A percentile compares a stretch with the other conserved stretches of the same genome.
phyloP scores from a whole-genome alignment of 192 early-diverging fungal species.

The Haplosporangium gracile region DNA sequence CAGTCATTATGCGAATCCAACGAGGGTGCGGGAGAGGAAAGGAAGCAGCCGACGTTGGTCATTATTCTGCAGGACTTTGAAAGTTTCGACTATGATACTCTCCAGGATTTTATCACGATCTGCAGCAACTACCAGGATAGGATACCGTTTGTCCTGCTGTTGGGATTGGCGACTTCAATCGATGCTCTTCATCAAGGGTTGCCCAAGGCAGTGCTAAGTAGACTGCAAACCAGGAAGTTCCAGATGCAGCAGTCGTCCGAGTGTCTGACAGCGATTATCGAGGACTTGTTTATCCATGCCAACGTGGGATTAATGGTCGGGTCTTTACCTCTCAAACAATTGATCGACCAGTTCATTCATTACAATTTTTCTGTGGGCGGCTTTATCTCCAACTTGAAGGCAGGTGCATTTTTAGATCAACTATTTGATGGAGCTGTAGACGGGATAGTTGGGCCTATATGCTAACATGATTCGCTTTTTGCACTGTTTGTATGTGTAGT shows the following conservation, averaged over 20 bases:
- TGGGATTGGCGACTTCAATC: conserved; percentile 91
- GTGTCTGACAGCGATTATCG: conserved; percentile 68
- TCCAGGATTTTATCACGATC: conserved; percentile 83
- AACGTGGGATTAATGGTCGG: conserved; percentile 73
- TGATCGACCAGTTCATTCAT: conserved; percentile 85
- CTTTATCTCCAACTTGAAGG: conserved; percentile 80
- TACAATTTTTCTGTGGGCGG: conserved; percentile 85
- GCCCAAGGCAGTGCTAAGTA: conserved; percentile 75
- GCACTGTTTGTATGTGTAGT: conserved; percentile 61
- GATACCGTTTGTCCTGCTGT: conserved; percentile 83
- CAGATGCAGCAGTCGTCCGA: conserved; percentile 80
- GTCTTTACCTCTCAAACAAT: conserved; percentile 75
- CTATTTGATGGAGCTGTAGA: neutral
- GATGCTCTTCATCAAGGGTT: conserved; percentile 87
- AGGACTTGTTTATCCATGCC: conserved; percentile 70
- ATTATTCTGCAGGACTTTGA: conserved; percentile 92
- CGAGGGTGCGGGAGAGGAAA: neutral
- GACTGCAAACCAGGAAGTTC: conserved; percentile 85
- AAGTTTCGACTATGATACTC: conserved; percentile 76
- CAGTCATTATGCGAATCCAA: conserved; percentile 34
- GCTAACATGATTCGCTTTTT: neutral
- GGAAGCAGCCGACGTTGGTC: conserved; percentile 63
- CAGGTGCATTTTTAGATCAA: conserved; percentile 14
- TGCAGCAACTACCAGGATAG: conserved; percentile 76
- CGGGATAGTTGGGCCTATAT: neutral